Evolutionary conservation across 768 basidiomycete species (phyloP), one percentile per base, ranked within the genome.

Genomic region (Boletus rufocinnamomeus): DNA sequence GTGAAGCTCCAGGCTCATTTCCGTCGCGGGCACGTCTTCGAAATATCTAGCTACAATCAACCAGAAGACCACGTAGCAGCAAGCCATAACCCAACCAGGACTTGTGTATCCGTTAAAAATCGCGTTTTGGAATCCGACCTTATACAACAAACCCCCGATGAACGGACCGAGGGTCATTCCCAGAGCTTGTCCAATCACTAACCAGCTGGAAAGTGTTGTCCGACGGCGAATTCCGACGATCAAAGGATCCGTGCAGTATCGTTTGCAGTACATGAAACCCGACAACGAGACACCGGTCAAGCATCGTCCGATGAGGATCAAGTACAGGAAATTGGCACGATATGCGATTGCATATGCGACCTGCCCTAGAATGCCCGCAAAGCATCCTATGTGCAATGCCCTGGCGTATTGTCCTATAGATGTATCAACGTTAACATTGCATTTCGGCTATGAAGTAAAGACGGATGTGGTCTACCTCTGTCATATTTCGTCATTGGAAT

Each of bases 301-400:
- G 52, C 85, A 82, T n/a, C 88, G 84, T 6, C 85, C 86, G 35
- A 88, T 77, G 60, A 90, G 82, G 62, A 88, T 87, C 61, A 89
- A 76, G 68, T 89, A 88, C 13, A 89, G 80, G 67, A 77, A 84
- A 66, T 82, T 75, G 32, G 81, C 76, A 19, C 67, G 74, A 67
- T 87, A 89, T 0, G 88, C 88, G 34, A 82, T 69, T 16, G 80
- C 85, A 65, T 88, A 87, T 4, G 85, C 72, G 57, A 87, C 69
- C 60, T 84, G 80, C 0, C 86, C 87, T 21, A 84, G 47, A 50
- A 87, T 70, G 27, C 81, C 77, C 2, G 82, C 66, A 4, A 71
- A 75, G 59, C 85, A 89, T 45, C 79, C 76, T 38, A 89, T 63
- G 46, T 82, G 79, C 21, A 89, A 75, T 16, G 87, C 82, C 5